Conservation (phyloP, 2,329 filamentous ascomycete species). For the Colletotrichum orbiculare region DNA sequence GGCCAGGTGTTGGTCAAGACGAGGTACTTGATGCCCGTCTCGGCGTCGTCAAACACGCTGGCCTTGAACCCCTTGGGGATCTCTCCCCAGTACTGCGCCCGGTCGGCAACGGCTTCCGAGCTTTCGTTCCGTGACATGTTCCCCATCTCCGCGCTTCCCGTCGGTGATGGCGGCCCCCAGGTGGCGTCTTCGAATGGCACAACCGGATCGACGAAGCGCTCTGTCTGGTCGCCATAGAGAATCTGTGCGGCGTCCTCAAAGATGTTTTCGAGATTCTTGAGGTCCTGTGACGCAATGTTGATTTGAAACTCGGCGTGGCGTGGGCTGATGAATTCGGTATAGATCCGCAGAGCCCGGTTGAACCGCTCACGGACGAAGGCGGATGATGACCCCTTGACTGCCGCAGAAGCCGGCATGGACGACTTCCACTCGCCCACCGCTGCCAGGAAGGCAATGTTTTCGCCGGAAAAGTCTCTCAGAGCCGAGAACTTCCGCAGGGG, state of each 20-base stretch:
- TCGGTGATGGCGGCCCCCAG: slow-evolving; percentile 4
- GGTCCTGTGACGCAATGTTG: slow-evolving; percentile 70
- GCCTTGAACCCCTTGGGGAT: slow-evolving; percentile 57
- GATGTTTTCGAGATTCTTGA: slow-evolving; percentile 63
- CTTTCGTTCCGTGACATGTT: neutral
- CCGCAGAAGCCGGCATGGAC: slow-evolving; percentile 41
- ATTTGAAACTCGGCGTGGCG: slow-evolving; percentile 73
- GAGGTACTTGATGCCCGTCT: slow-evolving; percentile 66
- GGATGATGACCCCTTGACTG: slow-evolving; percentile 34
- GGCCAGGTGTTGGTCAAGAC: slow-evolving; percentile 47
- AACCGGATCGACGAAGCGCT: slow-evolving; percentile 51
- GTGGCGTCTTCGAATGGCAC: slow-evolving; percentile 53
- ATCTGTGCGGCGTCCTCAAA: slow-evolving; percentile 66
- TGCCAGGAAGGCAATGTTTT: slow-evolving; percentile 76
- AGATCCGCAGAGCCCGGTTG: slow-evolving; percentile 70
- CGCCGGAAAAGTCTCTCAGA: slow-evolving; percentile 74
- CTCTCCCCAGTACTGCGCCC: slow-evolving; percentile 35
- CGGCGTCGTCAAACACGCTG: slow-evolving; percentile 64
- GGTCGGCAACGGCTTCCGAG: neutral
- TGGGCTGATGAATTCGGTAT: slow-evolving; percentile 69
- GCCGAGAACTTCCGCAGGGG: slow-evolving; percentile 74
- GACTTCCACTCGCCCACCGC: slow-evolving; percentile 67
- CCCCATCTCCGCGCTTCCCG: slow-evolving; percentile 9
- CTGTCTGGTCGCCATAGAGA: slow-evolving; percentile 51
- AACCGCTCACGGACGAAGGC: slow-evolving; percentile 62